These are phyloP conservation scores for Aspergillus cavernicola DNA, from an alignment of 495 filamentous ascomycete species.

Conservation along the genomic window DNA sequence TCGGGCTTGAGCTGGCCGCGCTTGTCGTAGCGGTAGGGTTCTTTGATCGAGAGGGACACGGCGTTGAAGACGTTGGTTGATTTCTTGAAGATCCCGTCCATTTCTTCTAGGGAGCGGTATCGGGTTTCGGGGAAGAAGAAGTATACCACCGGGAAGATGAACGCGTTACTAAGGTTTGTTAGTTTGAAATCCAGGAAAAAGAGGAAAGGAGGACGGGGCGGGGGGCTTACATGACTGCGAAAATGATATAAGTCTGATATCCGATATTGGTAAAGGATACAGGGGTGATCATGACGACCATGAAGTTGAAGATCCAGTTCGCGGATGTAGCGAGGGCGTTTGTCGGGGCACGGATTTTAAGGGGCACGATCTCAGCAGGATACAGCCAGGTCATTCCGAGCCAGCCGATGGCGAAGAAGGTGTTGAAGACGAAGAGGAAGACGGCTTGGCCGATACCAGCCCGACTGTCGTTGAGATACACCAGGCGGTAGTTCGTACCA, in stretches of 20 bases:
- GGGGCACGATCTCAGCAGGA: constrained; percentile 66
- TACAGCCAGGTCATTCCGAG: constrained; percentile 79
- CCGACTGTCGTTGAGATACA: constrained; percentile 29
- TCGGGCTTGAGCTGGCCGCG: constrained; percentile 58
- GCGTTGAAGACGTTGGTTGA: constrained; percentile 51
- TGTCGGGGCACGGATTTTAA: constrained; percentile 68
- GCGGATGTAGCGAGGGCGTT: constrained; percentile 68
- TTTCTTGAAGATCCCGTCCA: constrained; percentile 57
- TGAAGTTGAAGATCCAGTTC: constrained; percentile 49
- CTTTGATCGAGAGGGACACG: constrained; percentile 53
- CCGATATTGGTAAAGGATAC: constrained; percentile 61
- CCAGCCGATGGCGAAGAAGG: constrained; percentile 76
- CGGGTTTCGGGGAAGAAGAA: constrained; percentile 77
- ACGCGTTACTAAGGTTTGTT: constrained; percentile 51
- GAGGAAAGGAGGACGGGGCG: neutral
- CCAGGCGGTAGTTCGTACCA: constrained; percentile 35
- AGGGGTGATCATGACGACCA: constrained; percentile 70
- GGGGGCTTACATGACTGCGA: constrained; percentile 60
- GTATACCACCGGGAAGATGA: constrained; percentile 66
- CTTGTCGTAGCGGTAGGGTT: constrained; percentile 67
- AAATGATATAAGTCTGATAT: constrained; percentile 76
- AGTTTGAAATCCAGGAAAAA: constrained; percentile 7
- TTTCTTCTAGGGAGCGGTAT: constrained; percentile 70
- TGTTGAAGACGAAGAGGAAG: constrained; percentile 72
- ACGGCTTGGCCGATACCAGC: constrained; percentile 43